phyloP scores from a whole-genome alignment of 2,329 filamentous ascomycete species.

The Xylaria sp. region DNA sequence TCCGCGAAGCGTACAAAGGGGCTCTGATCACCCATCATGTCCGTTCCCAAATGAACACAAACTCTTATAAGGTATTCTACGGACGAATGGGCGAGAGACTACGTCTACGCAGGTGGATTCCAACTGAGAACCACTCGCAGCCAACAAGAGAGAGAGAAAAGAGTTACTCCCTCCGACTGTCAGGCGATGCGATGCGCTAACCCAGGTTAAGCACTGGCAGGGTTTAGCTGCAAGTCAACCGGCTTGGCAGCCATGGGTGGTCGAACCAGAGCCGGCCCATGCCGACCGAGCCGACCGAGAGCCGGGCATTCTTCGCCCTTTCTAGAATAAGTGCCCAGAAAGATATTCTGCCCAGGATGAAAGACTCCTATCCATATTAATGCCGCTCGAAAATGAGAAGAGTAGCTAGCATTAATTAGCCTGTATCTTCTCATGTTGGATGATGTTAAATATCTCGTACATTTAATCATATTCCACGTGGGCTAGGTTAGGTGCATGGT shows the following conservation, averaged over 20 bases:
- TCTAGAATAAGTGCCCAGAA: background rate
- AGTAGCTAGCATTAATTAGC: too few relatives aligned
- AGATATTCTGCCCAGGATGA: too few relatives aligned
- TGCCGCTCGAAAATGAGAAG: too few relatives aligned
- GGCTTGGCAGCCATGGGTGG: slow-evolving; percentile 27
- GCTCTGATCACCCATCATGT: background rate
- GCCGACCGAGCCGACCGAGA: slow-evolving; percentile 33
- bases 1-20: background rate
- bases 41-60: background rate
- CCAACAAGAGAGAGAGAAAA: background rate
- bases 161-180: background rate
- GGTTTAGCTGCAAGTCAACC: slow-evolving; percentile 33
- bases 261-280: slow-evolving; percentile 12
- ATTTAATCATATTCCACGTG: too few relatives aligned
- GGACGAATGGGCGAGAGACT: background rate
- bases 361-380: too few relatives aligned
- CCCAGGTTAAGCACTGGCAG: slow-evolving; percentile 1
- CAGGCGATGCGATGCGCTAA: background rate
- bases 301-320: background rate
- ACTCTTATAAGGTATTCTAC: background rate
- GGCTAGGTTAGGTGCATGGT: too few relatives aligned
- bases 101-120: background rate
- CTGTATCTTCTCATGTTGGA: too few relatives aligned
- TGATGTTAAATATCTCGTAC: too few relatives aligned
- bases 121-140: background rate